Base-by-base conservation (phyloP, 768 basidiomycete genomes). In the Trametes punicea region DNA sequence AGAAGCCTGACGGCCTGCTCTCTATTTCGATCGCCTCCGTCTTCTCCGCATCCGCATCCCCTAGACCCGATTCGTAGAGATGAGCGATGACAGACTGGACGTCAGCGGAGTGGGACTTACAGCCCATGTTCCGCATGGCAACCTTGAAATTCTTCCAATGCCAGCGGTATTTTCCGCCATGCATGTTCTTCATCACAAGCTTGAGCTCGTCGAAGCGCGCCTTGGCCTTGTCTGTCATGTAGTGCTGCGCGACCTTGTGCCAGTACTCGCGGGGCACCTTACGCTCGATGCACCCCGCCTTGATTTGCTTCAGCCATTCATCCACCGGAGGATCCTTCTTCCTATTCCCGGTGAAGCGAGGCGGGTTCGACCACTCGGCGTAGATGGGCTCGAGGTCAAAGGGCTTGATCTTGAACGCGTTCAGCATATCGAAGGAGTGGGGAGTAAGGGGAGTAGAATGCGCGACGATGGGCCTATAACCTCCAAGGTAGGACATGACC, bases 111-210 rank as follows among this genome's bases (percentile, higher is more conserved):
- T 25, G 21, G 21, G 42, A 78, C 89, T 69, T 64, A 90, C 89
- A 90, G 41, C 88, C 86, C 87, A 91, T 87, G 68, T 82, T 90
- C 56, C 77, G 73, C 81, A 91, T 84, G 3, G 88, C 89, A 50
- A 87, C 75, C 71, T 79, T 83, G 73, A 86, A 91, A 63, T 82
- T 87, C 73, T 89, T 88, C 89, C 89, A 91, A 59, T 79, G 85
- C 89, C 89, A 91, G 46, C 81, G 76, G 65, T 90, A 90, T 62
- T 82, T 84, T 13, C 87, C 87, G 10, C 87, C 88, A 58, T 90
- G 80, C 60, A 91, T 80, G 65, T 87, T 81, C 36, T 78, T 74
- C 74, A 91, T 80, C 55, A 91, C 86, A 40, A 78, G 79, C 71
- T 88, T 88, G 55, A 91, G 71, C 64, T 90, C 87, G 29, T 79